Evolutionary conservation across 2,329 filamentous ascomycete species (phyloP), one percentile per base, ranked within the genome.

Genomic region (Fusarium bactridioides): DNA sequence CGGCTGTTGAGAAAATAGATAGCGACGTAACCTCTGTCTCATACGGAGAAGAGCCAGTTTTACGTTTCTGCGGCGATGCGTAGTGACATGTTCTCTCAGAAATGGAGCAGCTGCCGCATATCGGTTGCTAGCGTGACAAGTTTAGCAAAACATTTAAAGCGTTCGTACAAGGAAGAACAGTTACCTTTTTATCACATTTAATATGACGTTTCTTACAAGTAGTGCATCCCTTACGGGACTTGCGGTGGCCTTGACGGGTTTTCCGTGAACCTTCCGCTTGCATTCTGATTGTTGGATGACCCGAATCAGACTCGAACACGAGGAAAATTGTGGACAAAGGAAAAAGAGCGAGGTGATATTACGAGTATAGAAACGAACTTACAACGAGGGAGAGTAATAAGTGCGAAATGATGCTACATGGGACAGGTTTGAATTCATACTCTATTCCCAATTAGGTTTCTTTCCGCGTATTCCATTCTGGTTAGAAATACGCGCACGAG

Each of bases 191-290:
- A 6, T 72, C 69, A 43, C 67, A 72, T 18, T 68, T 70, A 16
- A 70, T 68, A 27, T 70, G 69, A 16, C 70, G 60, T 25, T 60
- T 45, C 29, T 72, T 72, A 40, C 68, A 72, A 3, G 67, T 56
- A 9, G 37, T 29, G 44, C 70, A 72, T 12, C 70, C 70, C 25
- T 60, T 61, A 11, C 70, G 70, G 40, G 70, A 72, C 54, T 72
- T 72, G 19, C 58, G 57, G n/a, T 73, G 68, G 6, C 57, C 41
- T 38, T 61, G 64, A 31, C 68, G 68, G n/a, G 31, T 55, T 31
- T 68, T 64, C 21, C 43, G 27, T 12, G 55, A 11, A 3, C 25
- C 15, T 41, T 41, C 38, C 10, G 21, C 10, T 15, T 59, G 41
- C 53, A 59, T 59, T 16, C 1, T 25, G 25, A 23, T 43, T n/a